Percentiles rank a stretch among this genome's conserved stretches.
These are phyloP conservation scores for Echinosphaeria canescens DNA, from an alignment of 2,329 filamentous ascomycete genomes.

Conservation along the genomic window DNA sequence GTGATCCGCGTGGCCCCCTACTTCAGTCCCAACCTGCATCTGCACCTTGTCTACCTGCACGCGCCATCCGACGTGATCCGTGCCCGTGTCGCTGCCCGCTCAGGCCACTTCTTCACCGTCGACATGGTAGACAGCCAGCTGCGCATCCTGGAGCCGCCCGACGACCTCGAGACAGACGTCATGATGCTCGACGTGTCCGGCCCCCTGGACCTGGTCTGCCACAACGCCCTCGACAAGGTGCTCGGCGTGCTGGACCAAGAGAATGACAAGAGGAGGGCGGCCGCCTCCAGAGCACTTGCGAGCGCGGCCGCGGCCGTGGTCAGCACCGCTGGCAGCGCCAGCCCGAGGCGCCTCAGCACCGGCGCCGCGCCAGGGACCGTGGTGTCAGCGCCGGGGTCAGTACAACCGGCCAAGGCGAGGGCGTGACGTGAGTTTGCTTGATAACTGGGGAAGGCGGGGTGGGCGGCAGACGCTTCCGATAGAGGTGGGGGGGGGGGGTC, in stretches of 20 bases:
- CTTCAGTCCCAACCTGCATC: constrained; percentile 46
- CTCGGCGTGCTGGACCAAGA: constrained; percentile 4
- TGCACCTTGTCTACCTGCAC: constrained; percentile 86
- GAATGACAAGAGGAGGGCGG: not conserved
- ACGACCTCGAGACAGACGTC: constrained; percentile 46
- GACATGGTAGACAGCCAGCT: constrained; percentile 92
- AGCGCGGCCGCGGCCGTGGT: too few species aligned
- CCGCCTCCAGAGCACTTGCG: too few species aligned
- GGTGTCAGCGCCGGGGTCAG: too few species aligned
- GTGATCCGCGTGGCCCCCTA: constrained; percentile 67
- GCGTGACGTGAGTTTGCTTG: too few species aligned
- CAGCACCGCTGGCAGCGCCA: too few species aligned
- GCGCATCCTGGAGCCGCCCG: constrained; percentile 65
- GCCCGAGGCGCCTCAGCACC: too few species aligned
- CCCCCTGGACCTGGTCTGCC: constrained; percentile 34
- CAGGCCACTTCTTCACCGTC: constrained; percentile 90
- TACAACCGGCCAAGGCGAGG: too few species aligned
- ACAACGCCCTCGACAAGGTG: constrained; percentile 35
- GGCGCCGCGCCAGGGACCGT: too few species aligned
- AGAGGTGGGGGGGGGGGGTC: too few species aligned
- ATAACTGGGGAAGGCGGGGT: too few species aligned
- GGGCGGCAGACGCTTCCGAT: too few species aligned
- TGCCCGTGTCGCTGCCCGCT: constrained; percentile 48
- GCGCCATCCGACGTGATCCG: constrained; percentile 58
- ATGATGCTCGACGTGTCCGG: constrained; percentile 47